Evolutionary conservation across 352 stramenopile genomes (phyloP).

Genomic region (Phytophthora tubulina): DNA sequence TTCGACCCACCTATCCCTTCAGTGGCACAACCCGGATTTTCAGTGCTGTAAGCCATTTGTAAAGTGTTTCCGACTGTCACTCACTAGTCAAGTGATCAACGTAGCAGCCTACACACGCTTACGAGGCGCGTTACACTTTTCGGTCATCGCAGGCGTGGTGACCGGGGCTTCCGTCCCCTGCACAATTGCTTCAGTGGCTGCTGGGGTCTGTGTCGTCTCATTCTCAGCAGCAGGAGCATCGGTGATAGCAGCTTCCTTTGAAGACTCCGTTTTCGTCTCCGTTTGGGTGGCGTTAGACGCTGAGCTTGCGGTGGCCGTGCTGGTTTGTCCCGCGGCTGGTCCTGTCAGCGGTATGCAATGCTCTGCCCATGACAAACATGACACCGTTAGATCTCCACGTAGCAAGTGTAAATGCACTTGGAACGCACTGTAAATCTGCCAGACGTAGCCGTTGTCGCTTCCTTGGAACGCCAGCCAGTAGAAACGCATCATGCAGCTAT

Average conservation of each 20-base stretch:
- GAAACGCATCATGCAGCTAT: not conserved
- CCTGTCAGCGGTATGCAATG: not conserved
- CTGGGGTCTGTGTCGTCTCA: not conserved
- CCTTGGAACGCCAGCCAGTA: constrained; percentile 1
- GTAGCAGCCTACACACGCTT: not conserved
- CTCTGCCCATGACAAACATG: not conserved
- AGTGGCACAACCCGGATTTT: too few species aligned
- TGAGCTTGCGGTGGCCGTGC: not conserved
- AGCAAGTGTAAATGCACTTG: not conserved
- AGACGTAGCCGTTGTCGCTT: not conserved
- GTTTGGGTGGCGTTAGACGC: not conserved
- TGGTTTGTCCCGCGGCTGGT: not conserved
- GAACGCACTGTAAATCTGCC: constrained; percentile 12
- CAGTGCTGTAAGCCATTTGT: not conserved
- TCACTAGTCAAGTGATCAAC: not conserved
- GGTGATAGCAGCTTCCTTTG: not conserved
- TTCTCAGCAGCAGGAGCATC: not conserved
- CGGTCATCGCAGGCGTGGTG: not conserved
- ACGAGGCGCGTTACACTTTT: not conserved
- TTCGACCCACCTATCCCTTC: too few species aligned
- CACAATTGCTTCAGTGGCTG: not conserved
- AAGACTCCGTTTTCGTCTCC: not conserved
- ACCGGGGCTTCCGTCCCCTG: not conserved
- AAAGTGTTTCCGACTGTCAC: not conserved
- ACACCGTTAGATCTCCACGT: too few species aligned